Base-by-base conservation (phyloP, 2,329 filamentous ascomycete genomes). In the Tolypocladium paradoxum region DNA sequence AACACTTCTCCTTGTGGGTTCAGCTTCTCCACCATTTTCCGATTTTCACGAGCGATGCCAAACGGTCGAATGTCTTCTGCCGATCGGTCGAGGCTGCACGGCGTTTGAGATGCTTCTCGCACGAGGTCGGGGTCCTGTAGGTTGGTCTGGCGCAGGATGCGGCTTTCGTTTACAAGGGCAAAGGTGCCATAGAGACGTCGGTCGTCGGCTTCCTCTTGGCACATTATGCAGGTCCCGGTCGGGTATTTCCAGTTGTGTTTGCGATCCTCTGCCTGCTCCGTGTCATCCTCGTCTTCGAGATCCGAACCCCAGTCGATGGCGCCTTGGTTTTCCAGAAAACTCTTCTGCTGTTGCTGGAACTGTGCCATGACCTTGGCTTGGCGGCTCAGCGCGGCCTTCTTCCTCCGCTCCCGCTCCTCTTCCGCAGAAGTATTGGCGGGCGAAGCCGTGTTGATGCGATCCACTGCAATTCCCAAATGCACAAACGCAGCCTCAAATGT, bases 281-380 rank as follows among this genome's bases (percentile, higher is more conserved):
- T 67, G 43, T 75, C 71, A 56, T 88, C 80, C 48, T 93, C 86
- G 29, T 87, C 82, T n/a, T 88, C 88, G 50, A 90, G 81, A 55
- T 93, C 87, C 37, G 71, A 73, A 16, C 88, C 90, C 87, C 90
- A 96, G 67, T 96, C 88, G 55, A 96, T 81, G 43, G 84, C 78
- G n/a, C 82, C 86, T 68, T 96, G 91, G 58, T 86, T 93, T 53
- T 89, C 87, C 72, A 99, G 74, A 70, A 99, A 99, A 62, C 83
- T 93, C 70, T 95, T 92, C 66, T 97, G 95, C 65, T 99, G 92
- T 65, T 96, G 87, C 67, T 97, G 93, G 70, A 99, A 96, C 65
- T 96, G 90, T 2, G 91, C 93, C 91, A 99, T 96, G 34, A 99
- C 90, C 63, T 84, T 87, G 2, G 91, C 91, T 69, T 97, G 91